Conservation (phyloP, 108 stramenopile species). For the Aurantiochytrium sp. region DNA sequence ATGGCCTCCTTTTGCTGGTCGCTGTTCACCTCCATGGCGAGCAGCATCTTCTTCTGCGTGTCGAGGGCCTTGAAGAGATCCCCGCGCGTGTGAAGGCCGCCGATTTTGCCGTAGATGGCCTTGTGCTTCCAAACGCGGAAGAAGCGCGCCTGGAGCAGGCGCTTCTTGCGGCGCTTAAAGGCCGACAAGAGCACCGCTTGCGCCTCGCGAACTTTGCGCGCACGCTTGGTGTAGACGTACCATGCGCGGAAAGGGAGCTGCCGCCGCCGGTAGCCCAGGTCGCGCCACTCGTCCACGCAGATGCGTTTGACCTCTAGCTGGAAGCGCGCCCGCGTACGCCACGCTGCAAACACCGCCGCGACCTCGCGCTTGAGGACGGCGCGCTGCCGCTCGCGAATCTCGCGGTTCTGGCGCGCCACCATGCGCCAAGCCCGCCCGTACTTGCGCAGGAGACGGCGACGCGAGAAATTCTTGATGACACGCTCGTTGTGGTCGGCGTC, state of each 20-base stretch:
- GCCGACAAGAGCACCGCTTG: not conserved
- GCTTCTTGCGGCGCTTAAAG: not conserved
- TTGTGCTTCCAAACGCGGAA: constrained; percentile 12
- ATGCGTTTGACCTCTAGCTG: not conserved
- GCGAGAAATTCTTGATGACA: not conserved
- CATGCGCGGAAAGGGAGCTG: constrained; percentile 9
- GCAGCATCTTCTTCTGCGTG: not conserved
- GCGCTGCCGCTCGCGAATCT: not conserved
- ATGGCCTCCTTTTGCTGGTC: constrained; percentile 21
- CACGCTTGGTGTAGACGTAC: not conserved
- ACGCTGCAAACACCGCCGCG: not conserved
- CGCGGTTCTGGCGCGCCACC: not conserved
- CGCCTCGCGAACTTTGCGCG: not conserved
- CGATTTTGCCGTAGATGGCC: constrained; percentile 9
- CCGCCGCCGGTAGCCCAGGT: not conserved
- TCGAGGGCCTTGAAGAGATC: constrained; percentile 13
- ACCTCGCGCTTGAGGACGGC: not conserved
- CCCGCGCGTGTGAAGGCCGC: not conserved
- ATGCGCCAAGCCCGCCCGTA: not conserved
- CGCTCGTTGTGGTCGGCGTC: not conserved
- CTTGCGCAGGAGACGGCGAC: not conserved
- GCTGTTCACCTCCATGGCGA: constrained; percentile 13
- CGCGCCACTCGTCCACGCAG: constrained; percentile 5
- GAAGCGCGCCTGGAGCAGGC: not conserved
- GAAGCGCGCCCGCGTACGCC: not conserved